Base-by-base conservation (phyloP, 345 rosid genomes). In the Diplotaxis tenuifolia region DNA sequence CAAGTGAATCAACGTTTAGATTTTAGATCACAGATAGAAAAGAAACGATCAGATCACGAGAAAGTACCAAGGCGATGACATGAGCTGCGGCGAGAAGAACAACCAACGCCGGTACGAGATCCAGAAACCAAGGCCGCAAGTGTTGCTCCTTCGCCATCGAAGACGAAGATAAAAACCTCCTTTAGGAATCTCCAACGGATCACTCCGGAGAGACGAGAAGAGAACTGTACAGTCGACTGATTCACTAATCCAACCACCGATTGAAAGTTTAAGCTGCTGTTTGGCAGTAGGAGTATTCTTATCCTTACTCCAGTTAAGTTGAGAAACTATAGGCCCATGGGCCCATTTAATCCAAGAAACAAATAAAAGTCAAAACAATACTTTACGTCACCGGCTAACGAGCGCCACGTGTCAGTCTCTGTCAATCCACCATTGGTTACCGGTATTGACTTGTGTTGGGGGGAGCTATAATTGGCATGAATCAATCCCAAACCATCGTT, bases 11-110 rank as follows among this genome's bases (percentile, higher is more conserved):
- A n/a, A n/a, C n/a, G n/a, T n/a, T n/a, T n/a, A n/a, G n/a, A n/a
- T n/a, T n/a, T n/a, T 23, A n/a, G n/a, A n/a, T n/a, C n/a, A n/a
- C n/a, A n/a, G n/a, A n/a, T n/a, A n/a, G n/a, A n/a, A n/a, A n/a
- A n/a, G n/a, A n/a, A n/a, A n/a, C n/a, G n/a, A n/a, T n/a, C n/a
- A n/a, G n/a, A n/a, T n/a, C n/a, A 73, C n/a, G n/a, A n/a, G n/a
- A n/a, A n/a, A n/a, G n/a, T n/a, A n/a, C n/a, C n/a, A n/a, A n/a
- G 38, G 96, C 97, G 64, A 89, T 68, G 75, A 89, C 93, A 62
- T 91, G 97, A 77, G 88, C 93, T 55, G 88, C 96, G 34, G 89
- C 86, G 45, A 92, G 87, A 0, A 89, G 71, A 53, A 86, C 80
- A 66, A 85, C 93, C 66, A 89, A 12, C 4, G 85, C 61, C 1